Evolutionary conservation across 1,284 basidiomycete species (phyloP).

Genomic region (Heliocybe sulcata): DNA sequence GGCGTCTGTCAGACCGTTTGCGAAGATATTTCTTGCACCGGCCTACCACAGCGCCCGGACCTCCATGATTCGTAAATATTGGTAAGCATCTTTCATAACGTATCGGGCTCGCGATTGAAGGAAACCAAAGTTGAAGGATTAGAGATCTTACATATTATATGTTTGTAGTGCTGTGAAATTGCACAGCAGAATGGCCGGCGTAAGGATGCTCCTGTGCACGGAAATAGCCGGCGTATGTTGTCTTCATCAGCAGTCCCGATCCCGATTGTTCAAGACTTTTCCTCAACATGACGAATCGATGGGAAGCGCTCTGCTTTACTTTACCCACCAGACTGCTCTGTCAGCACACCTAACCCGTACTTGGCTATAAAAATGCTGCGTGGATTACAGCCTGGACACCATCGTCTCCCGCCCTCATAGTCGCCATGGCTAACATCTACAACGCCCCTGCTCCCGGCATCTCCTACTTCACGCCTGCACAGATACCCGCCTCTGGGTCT

Average conservation of each 20-base stretch:
- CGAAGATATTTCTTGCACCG: too few relatives aligned
- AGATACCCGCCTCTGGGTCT: conserved; percentile 41
- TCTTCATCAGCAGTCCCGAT: background rate
- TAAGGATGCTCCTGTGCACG: background rate
- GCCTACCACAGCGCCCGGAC: too few relatives aligned
- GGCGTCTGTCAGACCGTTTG: too few relatives aligned
- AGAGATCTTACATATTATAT: too few relatives aligned
- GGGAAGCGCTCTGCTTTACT: background rate
- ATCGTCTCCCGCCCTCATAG: background rate
- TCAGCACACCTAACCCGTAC: background rate
- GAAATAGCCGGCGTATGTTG: background rate
- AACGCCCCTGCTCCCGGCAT: conserved; percentile 30
- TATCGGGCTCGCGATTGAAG: too few relatives aligned
- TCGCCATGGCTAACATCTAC: conserved; percentile 3
- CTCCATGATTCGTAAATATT: too few relatives aligned
- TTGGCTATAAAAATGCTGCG: background rate
- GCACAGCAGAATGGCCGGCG: background rate
- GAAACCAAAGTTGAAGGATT: too few relatives aligned
- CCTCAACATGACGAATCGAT: background rate
- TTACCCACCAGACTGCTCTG: background rate
- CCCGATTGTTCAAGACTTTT: background rate
- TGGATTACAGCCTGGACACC: background rate
- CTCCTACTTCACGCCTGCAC: conserved; percentile 48
- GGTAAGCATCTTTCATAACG: too few relatives aligned
- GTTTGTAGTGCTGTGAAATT: too few relatives aligned